phyloP scores from a whole-genome alignment of 2,329 filamentous ascomycete genomes.

The Fusarium sacchari region DNA sequence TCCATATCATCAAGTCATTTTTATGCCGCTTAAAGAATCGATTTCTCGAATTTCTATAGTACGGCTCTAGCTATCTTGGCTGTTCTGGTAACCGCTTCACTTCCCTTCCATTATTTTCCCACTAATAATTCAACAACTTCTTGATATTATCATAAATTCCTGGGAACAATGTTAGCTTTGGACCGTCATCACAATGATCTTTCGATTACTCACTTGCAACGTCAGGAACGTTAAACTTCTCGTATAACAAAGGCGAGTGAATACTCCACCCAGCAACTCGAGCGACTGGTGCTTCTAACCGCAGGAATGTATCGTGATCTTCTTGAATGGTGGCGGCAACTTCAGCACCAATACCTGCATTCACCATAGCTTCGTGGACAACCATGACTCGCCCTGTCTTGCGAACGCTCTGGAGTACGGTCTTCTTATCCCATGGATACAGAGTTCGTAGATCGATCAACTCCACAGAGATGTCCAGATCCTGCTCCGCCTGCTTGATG shows the following conservation, averaged over 20 bases:
- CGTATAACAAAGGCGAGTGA: slow-evolving; percentile 81
- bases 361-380: slow-evolving; percentile 93
- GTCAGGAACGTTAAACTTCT: slow-evolving; percentile 85
- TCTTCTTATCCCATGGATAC: slow-evolving; percentile 90
- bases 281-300: slow-evolving; percentile 85
- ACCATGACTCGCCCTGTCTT: slow-evolving; percentile 89
- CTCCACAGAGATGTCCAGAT: slow-evolving; percentile 80
- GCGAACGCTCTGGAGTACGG: slow-evolving; percentile 81
- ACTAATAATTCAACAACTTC: slow-evolving; percentile 70
- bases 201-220: slow-evolving; percentile 76
- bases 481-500: slow-evolving; percentile 78
- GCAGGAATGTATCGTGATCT: slow-evolving; percentile 76
- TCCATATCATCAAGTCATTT: neutral
- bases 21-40: neutral
- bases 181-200: neutral
- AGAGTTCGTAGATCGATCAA: slow-evolving; percentile 88
- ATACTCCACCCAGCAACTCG: slow-evolving; percentile 91
- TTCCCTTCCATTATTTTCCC: neutral
- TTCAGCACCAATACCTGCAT: slow-evolving; percentile 88
- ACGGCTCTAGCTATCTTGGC: neutral
- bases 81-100: neutral
- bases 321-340: slow-evolving; percentile 90
- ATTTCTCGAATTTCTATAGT: neutral
- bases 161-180: slow-evolving; percentile 46
- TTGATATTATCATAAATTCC: slow-evolving; percentile 79